Evolutionary conservation across 1,139 yeast species (phyloP).

Genomic region (Geotrichum carabidarum): DNA sequence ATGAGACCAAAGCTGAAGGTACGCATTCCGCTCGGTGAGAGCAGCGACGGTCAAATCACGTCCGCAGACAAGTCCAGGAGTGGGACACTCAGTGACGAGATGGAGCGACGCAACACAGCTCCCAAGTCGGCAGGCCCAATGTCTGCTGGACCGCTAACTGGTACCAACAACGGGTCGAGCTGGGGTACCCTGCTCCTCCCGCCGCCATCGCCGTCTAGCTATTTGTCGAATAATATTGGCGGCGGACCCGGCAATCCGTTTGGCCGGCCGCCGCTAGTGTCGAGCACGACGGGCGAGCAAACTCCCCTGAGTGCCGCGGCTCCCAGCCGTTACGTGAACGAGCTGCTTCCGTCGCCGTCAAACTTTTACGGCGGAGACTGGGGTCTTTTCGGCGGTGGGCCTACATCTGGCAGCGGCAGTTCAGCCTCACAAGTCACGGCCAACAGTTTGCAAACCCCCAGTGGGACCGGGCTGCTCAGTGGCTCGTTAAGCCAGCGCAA

Average conservation of each 20-base stretch:
- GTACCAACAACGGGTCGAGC: constrained; percentile 8
- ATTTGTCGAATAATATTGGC: constrained; percentile 4
- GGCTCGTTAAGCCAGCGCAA: constrained; percentile 8
- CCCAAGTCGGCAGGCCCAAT: constrained; percentile 17
- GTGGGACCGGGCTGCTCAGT: constrained; percentile 2
- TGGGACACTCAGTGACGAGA: constrained; percentile 25
- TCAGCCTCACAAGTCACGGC: not conserved
- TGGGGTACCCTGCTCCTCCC: constrained; percentile 17
- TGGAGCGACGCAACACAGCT: constrained; percentile 24
- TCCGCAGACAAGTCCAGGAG: constrained; percentile 14
- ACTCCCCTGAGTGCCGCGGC: constrained; percentile 41
- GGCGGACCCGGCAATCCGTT: constrained; percentile 19
- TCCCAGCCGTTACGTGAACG: constrained; percentile 40
- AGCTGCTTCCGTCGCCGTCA: constrained; percentile 42
- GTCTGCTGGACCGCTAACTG: constrained; percentile 15
- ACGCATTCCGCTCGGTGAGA: constrained; percentile 35
- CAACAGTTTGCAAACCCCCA: constrained; percentile 9
- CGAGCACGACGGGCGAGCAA: constrained; percentile 34
- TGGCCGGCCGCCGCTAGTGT: constrained; percentile 28
- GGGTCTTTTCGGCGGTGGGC: constrained; percentile 25
- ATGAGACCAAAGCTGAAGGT: constrained; percentile 41
- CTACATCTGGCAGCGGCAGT: constrained; percentile 16
- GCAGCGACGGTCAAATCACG: constrained; percentile 15
- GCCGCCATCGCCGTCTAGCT: constrained; percentile 19
- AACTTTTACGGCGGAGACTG: constrained; percentile 39